Conservation (phyloP, 345 rosid genomes). For the Dipteronia sinensis region DNA sequence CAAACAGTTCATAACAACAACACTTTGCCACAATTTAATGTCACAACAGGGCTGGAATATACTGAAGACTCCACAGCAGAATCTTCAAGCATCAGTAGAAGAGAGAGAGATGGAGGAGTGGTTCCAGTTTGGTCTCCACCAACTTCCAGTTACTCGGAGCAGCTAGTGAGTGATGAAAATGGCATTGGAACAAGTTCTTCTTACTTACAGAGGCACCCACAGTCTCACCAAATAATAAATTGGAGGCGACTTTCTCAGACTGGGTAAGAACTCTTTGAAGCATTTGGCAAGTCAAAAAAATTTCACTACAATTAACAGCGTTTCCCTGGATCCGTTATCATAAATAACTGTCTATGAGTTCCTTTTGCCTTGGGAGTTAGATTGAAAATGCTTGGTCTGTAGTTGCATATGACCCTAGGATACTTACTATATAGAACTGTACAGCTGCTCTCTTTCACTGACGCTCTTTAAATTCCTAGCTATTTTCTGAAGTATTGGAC, state of each 20-base stretch:
- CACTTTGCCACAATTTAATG: conserved; percentile 43
- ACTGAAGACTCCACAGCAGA: conserved; percentile 92
- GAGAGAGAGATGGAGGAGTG: conserved; percentile 90
- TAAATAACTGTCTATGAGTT: not conserved
- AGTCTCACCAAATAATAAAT: conserved; percentile 75
- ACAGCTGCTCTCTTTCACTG: not conserved
- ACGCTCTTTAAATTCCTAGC: not conserved
- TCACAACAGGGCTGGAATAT: conserved; percentile 42
- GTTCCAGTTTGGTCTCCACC: conserved; percentile 96
- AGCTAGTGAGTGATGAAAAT: conserved; percentile 72
- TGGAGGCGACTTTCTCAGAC: conserved; percentile 92
- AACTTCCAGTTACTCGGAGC: conserved; percentile 73
- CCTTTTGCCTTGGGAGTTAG: conserved; percentile 10
- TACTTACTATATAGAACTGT: not conserved
- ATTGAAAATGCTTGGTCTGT: conserved; percentile 12
- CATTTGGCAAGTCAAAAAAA: conserved; percentile 2
- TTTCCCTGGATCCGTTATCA: not conserved
- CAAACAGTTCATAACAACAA: conserved; percentile 39
- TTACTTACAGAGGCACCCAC: conserved; percentile 83
- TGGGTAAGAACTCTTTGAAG: conserved; percentile 49
- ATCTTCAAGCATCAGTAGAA: conserved; percentile 75
- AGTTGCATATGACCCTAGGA: conserved; percentile 3
- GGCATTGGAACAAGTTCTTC: conserved; percentile 69
- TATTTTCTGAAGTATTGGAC: not conserved
- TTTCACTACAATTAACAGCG: not conserved